phyloP scores from a whole-genome alignment of 768 basidiomycete species.

The Amanita rimosa region DNA sequence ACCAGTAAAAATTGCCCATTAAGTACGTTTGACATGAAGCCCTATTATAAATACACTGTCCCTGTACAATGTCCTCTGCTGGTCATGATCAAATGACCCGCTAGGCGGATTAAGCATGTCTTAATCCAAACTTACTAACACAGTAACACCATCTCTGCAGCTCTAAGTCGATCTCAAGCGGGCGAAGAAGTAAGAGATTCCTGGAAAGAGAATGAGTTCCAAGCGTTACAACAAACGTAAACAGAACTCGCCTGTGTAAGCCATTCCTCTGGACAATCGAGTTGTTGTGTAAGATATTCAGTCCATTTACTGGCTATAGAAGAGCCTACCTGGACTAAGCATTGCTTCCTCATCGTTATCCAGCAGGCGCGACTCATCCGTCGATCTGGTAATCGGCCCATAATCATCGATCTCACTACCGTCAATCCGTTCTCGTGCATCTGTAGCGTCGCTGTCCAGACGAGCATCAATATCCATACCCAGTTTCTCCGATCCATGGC shows the following conservation, averaged over 20 bases:
- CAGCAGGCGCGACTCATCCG: constrained; percentile 35
- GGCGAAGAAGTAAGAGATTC: constrained; percentile 4
- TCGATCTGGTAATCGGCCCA: constrained; percentile 24
- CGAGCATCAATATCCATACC: constrained; percentile 1
- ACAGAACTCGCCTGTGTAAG: not conserved
- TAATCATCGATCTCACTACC: constrained; percentile 17
- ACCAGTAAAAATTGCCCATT: not conserved
- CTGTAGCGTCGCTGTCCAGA: constrained; percentile 1
- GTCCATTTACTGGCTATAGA: not conserved
- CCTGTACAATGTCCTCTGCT: not conserved
- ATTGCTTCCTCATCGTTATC: constrained; percentile 58
- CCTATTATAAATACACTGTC: not conserved
- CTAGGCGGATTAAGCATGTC: not conserved
- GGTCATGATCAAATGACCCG: constrained; percentile 5
- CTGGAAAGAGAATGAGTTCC: not conserved
- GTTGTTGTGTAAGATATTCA: not conserved
- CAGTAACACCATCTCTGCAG: not conserved
- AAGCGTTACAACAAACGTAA: not conserved
- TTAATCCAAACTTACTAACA: not conserved
- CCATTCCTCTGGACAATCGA: constrained; percentile 2
- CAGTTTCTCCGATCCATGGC: not conserved
- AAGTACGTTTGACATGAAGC: not conserved
- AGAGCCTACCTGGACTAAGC: constrained; percentile 54
- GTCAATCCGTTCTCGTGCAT: constrained; percentile 6
- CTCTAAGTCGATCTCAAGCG: not conserved